Evolutionary conservation across 805 yeast species (phyloP), one percentile per base, ranked within the genome.

Genomic region (Pichia thaimueangensis): DNA sequence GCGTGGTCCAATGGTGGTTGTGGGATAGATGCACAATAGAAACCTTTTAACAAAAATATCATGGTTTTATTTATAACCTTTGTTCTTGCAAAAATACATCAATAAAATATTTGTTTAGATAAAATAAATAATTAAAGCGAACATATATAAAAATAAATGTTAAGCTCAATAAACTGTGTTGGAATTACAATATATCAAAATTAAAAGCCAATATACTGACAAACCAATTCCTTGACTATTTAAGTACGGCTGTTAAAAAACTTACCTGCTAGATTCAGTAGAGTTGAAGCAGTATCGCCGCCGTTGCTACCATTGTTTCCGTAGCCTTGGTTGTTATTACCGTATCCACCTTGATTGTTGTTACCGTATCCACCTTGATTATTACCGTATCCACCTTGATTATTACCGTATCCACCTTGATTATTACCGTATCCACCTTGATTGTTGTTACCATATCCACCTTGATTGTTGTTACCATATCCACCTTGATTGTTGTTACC

Each of bases 261-360:
- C 24, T 42, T 33, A 11, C 37, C 35, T 6, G 51, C 51, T 24
- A 48, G 21, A 23, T 48, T 43, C 43, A 45, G 27, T 27, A 48
- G 43, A 8, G 39, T 35, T 11, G 41, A 20, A 11, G 48, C 43
- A 21, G 42, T 30, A 17, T 35, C 37, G 22, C 28, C 22, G n/a
- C 22, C 29, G 17, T 24, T 30, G 11, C 27, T 25, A 35, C 7
- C 22, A 20, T 22, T n/a, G 13, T 29, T 22, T n/a, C 31, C 21
- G 21, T 32, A 12, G 16, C 28, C 24, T 7, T 19, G n/a, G n/a
- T 27, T 11, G 20, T 30, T 20, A 30, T n/a, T 19, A 24, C 24
- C 16, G 13, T 38, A 23, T n/a, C 19, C 13, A 32, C 20, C 27
- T 11, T 30, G 17, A 7, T 35, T 34, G 10, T 21, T 5, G 17